Evolutionary conservation across 352 stramenopile species (phyloP), one percentile per base, ranked within the genome.

Genomic region (Phytophthora multivora): DNA sequence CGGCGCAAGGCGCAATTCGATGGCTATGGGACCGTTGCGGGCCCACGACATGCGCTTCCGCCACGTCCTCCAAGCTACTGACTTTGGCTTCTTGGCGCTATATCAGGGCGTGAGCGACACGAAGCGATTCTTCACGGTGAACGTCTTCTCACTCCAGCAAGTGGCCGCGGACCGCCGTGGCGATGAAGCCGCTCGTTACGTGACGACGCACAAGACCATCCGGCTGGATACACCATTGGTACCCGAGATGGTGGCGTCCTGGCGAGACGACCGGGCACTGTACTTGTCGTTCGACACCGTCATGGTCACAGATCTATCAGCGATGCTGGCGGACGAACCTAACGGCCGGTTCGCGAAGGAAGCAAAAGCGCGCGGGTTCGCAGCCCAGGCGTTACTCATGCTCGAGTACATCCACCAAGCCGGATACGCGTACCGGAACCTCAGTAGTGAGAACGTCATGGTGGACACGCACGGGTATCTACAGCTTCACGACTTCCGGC

Each of bases 371-470:
- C 75, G 81, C 23, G 57, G 79, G 39, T 90, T 90, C 47, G 79
- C 80, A 15, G 83, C 84, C 10, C 83, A 95, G 59, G 79, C 79
- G 9, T 60, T 95, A 49, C 68, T 95, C 25, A 91, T 91, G 77
- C 80, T 95, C 56, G 86, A 95, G 68, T 91, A 89, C 55, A 82
- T 95, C 39, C 86, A 95, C 55, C 82, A 89, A 42, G 75, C 80
- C 10, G 84, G 82, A 8, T 91, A 86, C 61, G 83, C 85, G 15
- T 96, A 94, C 69, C 75, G 87, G 8, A 92, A 93, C 58, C 74
- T 95, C 39, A 95, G 85, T 59, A 91, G 83, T 40, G 84, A 96
- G 65, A 96, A 89, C 46, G 77, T 96, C 40, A 80, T 91, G 63
- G 70, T 97, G 4, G 83, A 96, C 63, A 81, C 69, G 19, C 80